Evolutionary conservation across 2,329 filamentous ascomycete species (phyloP).

Genomic region (Aspergillus japonicus): DNA sequence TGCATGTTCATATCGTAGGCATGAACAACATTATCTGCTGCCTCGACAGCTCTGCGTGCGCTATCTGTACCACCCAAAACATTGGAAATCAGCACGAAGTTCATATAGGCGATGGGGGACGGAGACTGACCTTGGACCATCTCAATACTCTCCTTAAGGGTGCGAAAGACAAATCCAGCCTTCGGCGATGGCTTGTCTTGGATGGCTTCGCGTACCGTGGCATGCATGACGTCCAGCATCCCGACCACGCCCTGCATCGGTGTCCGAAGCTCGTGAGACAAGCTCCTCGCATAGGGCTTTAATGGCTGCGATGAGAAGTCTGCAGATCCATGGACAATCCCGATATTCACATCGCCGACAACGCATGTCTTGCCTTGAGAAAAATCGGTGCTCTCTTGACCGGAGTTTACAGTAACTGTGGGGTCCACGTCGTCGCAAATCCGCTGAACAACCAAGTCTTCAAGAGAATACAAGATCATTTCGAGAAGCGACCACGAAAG

Average conservation of each 20-base stretch:
- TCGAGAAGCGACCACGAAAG: constrained; percentile 67
- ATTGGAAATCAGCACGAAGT: constrained; percentile 6
- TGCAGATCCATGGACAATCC: constrained; percentile 56
- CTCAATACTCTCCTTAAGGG: constrained; percentile 68
- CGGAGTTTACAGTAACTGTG: constrained; percentile 30
- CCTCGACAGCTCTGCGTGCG: constrained; percentile 68
- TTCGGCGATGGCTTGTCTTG: constrained; percentile 53
- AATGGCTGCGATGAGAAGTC: constrained; percentile 61
- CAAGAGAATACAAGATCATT: constrained; percentile 65
- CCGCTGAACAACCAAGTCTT: constrained; percentile 63
- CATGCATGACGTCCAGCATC: constrained; percentile 75
- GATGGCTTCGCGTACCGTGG: constrained; percentile 66
- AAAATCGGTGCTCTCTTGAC: constrained; percentile 24
- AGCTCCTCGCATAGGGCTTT: constrained; percentile 68
- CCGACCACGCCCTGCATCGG: constrained; percentile 75
- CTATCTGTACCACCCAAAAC: constrained; percentile 53
- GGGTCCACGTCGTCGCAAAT: constrained; percentile 56
- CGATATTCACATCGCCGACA: constrained; percentile 33
- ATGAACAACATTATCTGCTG: constrained; percentile 73
- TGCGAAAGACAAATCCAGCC: constrained; percentile 58
- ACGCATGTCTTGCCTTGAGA: constrained; percentile 20
- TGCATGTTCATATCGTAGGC: constrained; percentile 75
- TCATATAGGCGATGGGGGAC: not conserved
- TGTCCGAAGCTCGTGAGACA: constrained; percentile 70
- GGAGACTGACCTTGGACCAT: constrained; percentile 60